Conservation (phyloP, 1,284 basidiomycete genomes). For the Cutaneotrichosporon cutaneum region DNA sequence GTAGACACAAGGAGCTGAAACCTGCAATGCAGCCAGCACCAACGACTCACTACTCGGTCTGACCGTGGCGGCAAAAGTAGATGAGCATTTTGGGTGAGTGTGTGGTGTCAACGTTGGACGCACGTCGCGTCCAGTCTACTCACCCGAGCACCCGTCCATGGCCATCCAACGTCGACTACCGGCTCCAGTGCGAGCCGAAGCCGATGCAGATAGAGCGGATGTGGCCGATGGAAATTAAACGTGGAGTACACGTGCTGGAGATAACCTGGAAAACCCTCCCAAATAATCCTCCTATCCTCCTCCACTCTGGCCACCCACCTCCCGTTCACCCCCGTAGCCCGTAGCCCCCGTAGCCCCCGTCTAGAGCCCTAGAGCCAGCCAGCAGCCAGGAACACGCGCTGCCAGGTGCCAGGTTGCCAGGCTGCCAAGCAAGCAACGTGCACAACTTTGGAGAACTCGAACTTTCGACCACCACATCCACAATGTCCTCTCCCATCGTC, state of each 20-base stretch:
- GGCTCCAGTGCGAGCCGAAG: too few relatives aligned
- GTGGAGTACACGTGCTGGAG: too few relatives aligned
- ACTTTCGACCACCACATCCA: neutral
- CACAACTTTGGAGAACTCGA: neutral
- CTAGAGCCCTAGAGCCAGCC: too few relatives aligned
- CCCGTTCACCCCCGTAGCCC: too few relatives aligned
- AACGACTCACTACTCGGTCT: conserved; percentile 48
- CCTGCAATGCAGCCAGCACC: neutral
- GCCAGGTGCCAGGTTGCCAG: neutral
- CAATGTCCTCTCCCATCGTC: conserved; percentile 50
- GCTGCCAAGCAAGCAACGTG: conserved; percentile 12
- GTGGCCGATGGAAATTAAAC: neutral
- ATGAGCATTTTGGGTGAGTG: conserved; percentile 33
- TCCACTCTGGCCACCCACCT: too few relatives aligned
- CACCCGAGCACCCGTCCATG: neutral
- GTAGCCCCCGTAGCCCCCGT: too few relatives aligned
- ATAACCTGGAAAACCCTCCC: neutral
- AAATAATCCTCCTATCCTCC: too few relatives aligned
- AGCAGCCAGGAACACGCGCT: too few relatives aligned
- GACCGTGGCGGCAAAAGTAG: conserved; percentile 46
- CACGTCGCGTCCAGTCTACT: too few relatives aligned
- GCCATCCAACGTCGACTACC: too few relatives aligned
- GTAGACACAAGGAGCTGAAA: neutral
- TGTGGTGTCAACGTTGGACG: neutral
- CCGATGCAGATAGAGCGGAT: neutral